These are phyloP conservation scores for Trichosporon sp. DNA, from an alignment of 1,284 basidiomycete genomes.

Conservation along the genomic window DNA sequence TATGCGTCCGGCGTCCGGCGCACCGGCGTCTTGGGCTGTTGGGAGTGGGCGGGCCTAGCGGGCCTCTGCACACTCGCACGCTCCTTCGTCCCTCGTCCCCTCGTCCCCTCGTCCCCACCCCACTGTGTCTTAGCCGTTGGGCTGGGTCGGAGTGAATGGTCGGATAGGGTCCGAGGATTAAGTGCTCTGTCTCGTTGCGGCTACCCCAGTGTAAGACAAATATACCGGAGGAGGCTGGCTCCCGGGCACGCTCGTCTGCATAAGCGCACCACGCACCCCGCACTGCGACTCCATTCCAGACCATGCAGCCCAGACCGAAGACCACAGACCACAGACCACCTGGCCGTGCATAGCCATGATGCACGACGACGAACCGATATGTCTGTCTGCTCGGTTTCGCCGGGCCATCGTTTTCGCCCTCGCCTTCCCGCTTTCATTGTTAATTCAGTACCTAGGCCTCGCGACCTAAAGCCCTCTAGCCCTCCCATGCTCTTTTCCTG, in stretches of 20 bases:
- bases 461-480: neutral
- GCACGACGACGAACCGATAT: neutral
- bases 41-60: neutral
- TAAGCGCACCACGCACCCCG: neutral
- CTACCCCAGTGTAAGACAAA: neutral
- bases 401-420: neutral
- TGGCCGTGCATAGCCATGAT: neutral
- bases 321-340: no score
- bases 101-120: no score
- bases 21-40: no score
- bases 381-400: neutral
- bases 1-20: no score
- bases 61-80: neutral
- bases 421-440: neutral
- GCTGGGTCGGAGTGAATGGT: neutral
- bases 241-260: neutral
- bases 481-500: neutral
- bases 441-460: slow-evolving; percentile 2
- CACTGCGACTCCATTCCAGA: neutral
- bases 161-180: neutral
- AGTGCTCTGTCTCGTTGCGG: neutral
- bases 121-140: neutral
- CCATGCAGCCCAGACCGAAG: neutral
- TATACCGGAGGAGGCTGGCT: neutral
- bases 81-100: no score